Conservation (phyloP, 257 asterid species). For the Solanum medicagineum region DNA sequence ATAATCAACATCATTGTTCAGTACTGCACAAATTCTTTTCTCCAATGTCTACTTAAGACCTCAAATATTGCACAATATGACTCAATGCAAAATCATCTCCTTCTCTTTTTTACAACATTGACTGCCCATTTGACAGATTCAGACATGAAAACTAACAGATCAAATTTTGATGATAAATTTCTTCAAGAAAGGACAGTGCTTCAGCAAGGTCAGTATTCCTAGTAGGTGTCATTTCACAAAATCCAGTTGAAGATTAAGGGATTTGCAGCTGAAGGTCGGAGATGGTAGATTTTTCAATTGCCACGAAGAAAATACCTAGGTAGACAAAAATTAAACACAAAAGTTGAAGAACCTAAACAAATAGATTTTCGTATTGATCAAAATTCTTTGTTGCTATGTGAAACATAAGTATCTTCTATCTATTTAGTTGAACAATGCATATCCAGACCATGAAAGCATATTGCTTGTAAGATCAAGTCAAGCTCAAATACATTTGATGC, state of each 20-base stretch:
- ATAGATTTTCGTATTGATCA: neutral
- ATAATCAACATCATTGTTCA: too few species aligned
- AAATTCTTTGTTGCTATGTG: neutral
- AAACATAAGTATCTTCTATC: neutral
- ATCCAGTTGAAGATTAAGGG: neutral
- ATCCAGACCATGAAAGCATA: neutral
- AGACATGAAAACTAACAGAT: too few species aligned
- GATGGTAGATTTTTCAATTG: neutral
- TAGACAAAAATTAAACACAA: neutral
- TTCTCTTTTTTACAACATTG: too few species aligned
- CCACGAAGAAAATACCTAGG: conserved; percentile 5
- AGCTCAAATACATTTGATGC: neutral
- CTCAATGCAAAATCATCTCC: too few species aligned
- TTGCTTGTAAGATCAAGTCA: neutral
- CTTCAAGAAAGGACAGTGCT: conserved; percentile 3
- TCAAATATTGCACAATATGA: too few species aligned
- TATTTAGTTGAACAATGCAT: neutral
- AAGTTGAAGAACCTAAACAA: neutral
- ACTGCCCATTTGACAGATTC: too few species aligned
- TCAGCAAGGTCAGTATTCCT: neutral
- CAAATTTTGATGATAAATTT: neutral
- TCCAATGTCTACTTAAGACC: too few species aligned
- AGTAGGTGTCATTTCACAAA: conserved; percentile 13
- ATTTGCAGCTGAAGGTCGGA: conserved; percentile 4
- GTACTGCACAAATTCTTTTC: too few species aligned